Percentiles rank a stretch among this genome's conserved stretches.
Evolutionary conservation across 108 stramenopile genomes (phyloP).

Genomic region (Cyclotella atomus): DNA sequence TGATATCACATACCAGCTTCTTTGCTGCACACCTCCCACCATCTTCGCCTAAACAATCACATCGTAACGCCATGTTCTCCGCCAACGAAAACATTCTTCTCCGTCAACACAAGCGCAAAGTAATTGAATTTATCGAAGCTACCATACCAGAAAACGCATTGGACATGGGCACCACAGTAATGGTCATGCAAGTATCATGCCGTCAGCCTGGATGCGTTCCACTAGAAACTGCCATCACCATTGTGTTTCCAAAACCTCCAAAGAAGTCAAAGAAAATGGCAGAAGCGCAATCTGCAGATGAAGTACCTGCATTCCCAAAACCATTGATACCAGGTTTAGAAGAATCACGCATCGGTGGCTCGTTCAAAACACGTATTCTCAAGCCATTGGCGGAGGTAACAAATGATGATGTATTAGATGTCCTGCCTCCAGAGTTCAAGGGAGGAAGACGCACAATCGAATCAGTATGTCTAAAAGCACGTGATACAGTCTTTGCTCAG

Average conservation of each 20-base stretch:
- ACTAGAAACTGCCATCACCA: constrained; percentile 81
- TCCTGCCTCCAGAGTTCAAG: constrained; percentile 74
- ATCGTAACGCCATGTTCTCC: constrained; percentile 73
- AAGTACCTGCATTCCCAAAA: constrained; percentile 33
- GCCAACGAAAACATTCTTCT: constrained; percentile 89
- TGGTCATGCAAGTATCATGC: constrained; percentile 91
- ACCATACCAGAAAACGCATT: constrained; percentile 78
- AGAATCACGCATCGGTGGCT: constrained; percentile 60
- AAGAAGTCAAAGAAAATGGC: constrained; percentile 9
- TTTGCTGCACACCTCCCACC: neutral
- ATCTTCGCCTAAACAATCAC: neutral
- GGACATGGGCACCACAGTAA: constrained; percentile 78
- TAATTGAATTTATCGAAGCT: constrained; percentile 74
- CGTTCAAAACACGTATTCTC: constrained; percentile 85
- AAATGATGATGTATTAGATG: constrained; percentile 82
- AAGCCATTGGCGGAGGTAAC: constrained; percentile 86
- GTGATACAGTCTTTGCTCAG: constrained; percentile 84
- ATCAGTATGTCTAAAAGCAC: constrained; percentile 60
- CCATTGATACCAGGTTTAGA: constrained; percentile 44
- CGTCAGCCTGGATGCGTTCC: constrained; percentile 86
- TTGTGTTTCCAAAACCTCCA: constrained; percentile 77
- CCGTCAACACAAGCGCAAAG: constrained; percentile 82
- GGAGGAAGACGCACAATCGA: constrained; percentile 78
- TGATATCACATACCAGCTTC: neutral
- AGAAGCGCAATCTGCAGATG: neutral